Base-by-base conservation (phyloP, 257 asterid species). In the Coffea eugenioides region DNA sequence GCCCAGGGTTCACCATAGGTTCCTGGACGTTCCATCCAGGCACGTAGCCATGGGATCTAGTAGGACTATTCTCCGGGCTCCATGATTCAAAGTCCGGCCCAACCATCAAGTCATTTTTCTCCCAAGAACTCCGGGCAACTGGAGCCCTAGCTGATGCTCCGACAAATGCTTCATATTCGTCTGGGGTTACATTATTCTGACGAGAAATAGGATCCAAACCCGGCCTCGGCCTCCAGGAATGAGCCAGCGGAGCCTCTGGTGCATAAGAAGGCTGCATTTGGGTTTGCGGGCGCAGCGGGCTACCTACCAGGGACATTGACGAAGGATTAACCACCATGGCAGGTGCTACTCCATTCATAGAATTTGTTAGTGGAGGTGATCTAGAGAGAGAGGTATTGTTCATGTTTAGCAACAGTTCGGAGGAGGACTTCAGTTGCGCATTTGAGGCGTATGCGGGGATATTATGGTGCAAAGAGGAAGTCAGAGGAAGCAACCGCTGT, bases 41-140 rank as follows among this genome's bases (percentile, higher is more conserved):
- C 57, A 69, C 31, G 76, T 85, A 79, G 23, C 86, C 89, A 13
- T 75, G 84, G 9, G 79, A 85, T 70, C 97, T 86, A 74, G 81
- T 74, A 0, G 93, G 92, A 81, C 97, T 90, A 79, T 91, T 81
- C 21, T 90, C 92, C 18, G 91, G 98, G 84, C 97, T 90, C 95
- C 94, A 84, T 4, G 95, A 79, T 77, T 91, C 96, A n/a, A 48
- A 88, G 52, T 67, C 90, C 1, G 88, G 81, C 83, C 89, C 83
- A 54, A 71, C 89, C 54, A 21, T 76, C 61, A 34, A 46, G 12
- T 70, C 84, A 75, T 79, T 86, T 83, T 92, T 85, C 73, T 84
- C 92, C 92, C 92, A 81, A 51, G 64, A 21, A 74, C 79, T 77
- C 9, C 65, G 62, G 6, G 48, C 80, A 61, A 36, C 34, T 8